These are phyloP conservation scores for Teunomyces lycoperdinae DNA, from an alignment of 805 yeast species.

Conservation along the genomic window DNA sequence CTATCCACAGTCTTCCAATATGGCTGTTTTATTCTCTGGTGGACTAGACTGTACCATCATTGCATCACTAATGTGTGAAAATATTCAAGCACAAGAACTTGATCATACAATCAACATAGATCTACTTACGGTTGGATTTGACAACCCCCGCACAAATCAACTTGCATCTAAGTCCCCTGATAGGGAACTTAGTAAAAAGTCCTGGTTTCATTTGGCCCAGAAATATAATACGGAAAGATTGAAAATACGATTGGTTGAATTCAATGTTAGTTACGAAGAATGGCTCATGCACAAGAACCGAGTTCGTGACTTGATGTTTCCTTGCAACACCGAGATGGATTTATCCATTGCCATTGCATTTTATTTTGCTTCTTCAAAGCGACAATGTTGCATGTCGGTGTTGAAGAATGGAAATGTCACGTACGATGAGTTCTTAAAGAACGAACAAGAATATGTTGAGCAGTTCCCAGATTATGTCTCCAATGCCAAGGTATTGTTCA, in stretches of 20 bases:
- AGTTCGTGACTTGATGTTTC: constrained; percentile 71
- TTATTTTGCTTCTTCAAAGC: constrained; percentile 60
- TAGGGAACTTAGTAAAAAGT: constrained; percentile 64
- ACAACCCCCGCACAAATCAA: constrained; percentile 74
- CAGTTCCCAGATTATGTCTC: constrained; percentile 41
- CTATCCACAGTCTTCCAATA: constrained; percentile 12
- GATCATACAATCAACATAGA: constrained; percentile 45
- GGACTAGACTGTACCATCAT: constrained; percentile 91
- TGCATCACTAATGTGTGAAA: constrained; percentile 48
- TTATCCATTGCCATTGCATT: constrained; percentile 93
- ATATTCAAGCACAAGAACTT: constrained; percentile 15
- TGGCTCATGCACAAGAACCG: constrained; percentile 49
- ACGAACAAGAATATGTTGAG: constrained; percentile 7
- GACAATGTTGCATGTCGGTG: constrained; percentile 1
- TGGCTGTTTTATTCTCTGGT: constrained; percentile 83
- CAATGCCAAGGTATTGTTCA: constrained; percentile 65
- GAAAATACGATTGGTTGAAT: constrained; percentile 56
- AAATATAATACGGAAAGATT: constrained; percentile 36
- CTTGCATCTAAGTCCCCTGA: constrained; percentile 77
- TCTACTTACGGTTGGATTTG: constrained; percentile 88
- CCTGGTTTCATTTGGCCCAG: constrained; percentile 51
- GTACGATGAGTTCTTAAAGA: constrained; percentile 17
- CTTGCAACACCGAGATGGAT: constrained; percentile 92
- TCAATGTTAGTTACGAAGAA: constrained; percentile 69
- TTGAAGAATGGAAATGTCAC: constrained; percentile 2